phyloP scores from a whole-genome alignment of 2,329 filamentous ascomycete genomes.

The Bipolaris sorokiniana region DNA sequence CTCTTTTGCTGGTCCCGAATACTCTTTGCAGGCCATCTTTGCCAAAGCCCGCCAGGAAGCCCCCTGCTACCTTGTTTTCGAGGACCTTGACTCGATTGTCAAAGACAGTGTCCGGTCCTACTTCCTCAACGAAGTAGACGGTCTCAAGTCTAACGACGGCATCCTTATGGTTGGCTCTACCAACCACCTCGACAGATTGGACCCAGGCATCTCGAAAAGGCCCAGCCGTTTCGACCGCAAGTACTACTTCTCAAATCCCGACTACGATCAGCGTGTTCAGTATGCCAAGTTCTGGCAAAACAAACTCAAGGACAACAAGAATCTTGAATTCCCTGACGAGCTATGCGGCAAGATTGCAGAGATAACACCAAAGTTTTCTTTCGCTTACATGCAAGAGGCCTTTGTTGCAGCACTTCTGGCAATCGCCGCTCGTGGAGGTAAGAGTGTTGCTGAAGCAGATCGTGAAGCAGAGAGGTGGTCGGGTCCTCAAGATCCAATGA shows the following conservation, averaged over 20 bases:
- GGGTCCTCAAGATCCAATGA: constrained; percentile 38
- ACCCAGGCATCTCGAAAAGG: constrained; percentile 64
- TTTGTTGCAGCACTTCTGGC: constrained; percentile 51
- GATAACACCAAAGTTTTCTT: constrained; percentile 54
- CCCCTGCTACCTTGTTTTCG: constrained; percentile 73
- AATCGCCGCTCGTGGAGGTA: constrained; percentile 37
- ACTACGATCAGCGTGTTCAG: constrained; percentile 46
- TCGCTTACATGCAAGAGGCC: constrained; percentile 55
- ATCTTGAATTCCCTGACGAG: constrained; percentile 51
- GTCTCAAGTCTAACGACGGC: constrained; percentile 71
- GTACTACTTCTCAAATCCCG: constrained; percentile 54
- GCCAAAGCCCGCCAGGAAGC: constrained; percentile 65
- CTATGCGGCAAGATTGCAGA: constrained; percentile 50
- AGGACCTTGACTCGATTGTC: constrained; percentile 73
- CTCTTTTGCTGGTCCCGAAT: constrained; percentile 60
- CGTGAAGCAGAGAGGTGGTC: constrained; percentile 28
- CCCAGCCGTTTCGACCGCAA: constrained; percentile 57
- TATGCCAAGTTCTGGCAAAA: constrained; percentile 55
- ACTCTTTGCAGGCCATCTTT: constrained; percentile 48
- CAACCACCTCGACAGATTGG: constrained; percentile 68
- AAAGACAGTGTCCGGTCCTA: constrained; percentile 66
- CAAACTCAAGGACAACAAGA: constrained; percentile 48
- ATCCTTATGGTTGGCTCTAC: constrained; percentile 73
- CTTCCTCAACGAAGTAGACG: constrained; percentile 76
- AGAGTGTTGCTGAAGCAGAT: constrained; percentile 15